Base-by-base conservation (phyloP, 2,329 filamentous ascomycete genomes). In the Calonectria fujianensis region DNA sequence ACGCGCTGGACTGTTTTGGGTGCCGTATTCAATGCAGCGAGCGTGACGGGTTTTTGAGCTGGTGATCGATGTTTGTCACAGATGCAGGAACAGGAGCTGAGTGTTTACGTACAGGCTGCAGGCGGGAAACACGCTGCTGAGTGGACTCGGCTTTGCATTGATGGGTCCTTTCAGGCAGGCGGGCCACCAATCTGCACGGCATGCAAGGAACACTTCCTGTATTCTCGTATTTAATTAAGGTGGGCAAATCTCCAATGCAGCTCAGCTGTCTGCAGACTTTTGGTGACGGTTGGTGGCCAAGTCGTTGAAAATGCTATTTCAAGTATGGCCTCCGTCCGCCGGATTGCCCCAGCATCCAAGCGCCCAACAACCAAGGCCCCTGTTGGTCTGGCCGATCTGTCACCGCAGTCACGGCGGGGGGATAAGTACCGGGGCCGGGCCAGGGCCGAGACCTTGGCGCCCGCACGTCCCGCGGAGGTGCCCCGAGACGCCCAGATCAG, bases 401-500 rank as follows among this genome's bases (percentile, higher is more conserved):
- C 18, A 57, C 8, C 16, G 18, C 52, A 10, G 52, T n/a, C 32
- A 11, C n/a, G 13, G 37, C 35, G 57, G 54, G 20, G 13, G n/a
- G 27, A 16, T 27, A 20, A 32, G 32, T 31, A 13, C 50, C 11
- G 32, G 18, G 27, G 18, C 54, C 54, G 32, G 24, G 35, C 37
- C 18, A 10, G 37, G 37, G 37, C 27, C 35, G 57, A 63, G 37
- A 63, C 57, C 39, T 59, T 59, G 54, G 54, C 54, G 54, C 18
- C 31, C 14, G 57, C 57, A 63, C 57, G 39, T 37, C 24, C 35
- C 24, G 5, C 24, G 57, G 13, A 27, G 18, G 24, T 63, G 24
- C 37, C 35, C 35, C 24, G 35, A 41, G 57, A 63, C 57, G 57
- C 14, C 11, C 24, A 27, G 57, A 63, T 41, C 57, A 20, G n/a